Evolutionary conservation across 2,329 filamentous ascomycete species (phyloP), one percentile per base, ranked within the genome.

Genomic region (Fusarium pseudograminearum): DNA sequence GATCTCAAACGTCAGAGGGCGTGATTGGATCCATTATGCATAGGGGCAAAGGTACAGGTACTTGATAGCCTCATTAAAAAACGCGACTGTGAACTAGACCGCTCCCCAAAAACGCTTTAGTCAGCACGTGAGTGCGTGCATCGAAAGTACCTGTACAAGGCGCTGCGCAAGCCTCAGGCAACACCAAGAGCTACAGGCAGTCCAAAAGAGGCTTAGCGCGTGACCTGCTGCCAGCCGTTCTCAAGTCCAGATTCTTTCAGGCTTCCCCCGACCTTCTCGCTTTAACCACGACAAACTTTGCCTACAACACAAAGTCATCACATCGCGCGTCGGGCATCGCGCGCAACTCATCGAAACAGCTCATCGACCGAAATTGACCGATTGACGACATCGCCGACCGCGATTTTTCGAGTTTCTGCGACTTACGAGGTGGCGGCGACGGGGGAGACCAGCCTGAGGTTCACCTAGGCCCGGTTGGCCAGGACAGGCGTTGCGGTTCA

Each of bases 261-360:
- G 77, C 77, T 75, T 78, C 77, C 77, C 77, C 76, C 70, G 68
- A 70, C 71, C 74, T 76, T 77, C 78, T 79, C 78, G 76, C 78
- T 77, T 81, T 76, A 79, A 79, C 80, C 78, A 79, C 80, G 80
- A 81, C 80, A 80, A 82, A 81, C 77, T 78, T 77, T 79, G 78
- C 76, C 75, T 71, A 67, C 64, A 71, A 71, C 73, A 70, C 74
- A 74, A 79, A 76, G 65, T 74, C 81, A 85, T 83, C 82, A 81
- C 78, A 80, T 81, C 82, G 82, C 86, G 85, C 83, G 84, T 84
- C 85, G 80, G 80, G 78, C 81, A 82, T 82, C 82, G 80, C 79
- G 79, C 80, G 78, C 77, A 76, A 72, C 77, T 72, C 68, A 69
- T 57, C 64, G 65, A 76, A 62, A 74, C 72, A 74, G 74, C 61